Conservation (phyloP, 2,329 filamentous ascomycete genomes). For the Colletotrichum gloeosporioides region DNA sequence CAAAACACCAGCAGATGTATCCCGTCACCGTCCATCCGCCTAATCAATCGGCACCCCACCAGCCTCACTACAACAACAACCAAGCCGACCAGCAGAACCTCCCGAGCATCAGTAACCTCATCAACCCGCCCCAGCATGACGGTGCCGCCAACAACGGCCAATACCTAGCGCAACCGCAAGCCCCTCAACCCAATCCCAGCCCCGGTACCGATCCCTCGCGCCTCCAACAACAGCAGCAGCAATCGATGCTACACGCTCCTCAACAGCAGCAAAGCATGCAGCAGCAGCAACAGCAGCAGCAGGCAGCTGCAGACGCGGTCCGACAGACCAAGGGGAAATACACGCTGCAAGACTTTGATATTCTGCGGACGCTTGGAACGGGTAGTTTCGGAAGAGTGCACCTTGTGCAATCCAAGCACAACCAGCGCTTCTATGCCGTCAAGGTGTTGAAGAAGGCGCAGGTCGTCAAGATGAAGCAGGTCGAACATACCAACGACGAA, state of each 20-base stretch:
- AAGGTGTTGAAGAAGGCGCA: constrained; percentile 99
- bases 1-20: constrained; percentile 36
- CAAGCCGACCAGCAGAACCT: constrained; percentile 66
- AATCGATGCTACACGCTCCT: constrained; percentile 29
- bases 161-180: constrained; percentile 27
- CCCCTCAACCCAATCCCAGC: constrained; percentile 36
- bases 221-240: constrained; percentile 43
- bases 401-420: constrained; percentile 96
- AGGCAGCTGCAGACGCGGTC: constrained; percentile 30
- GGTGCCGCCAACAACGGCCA: constrained; percentile 25
- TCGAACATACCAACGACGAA: constrained; percentile 99
- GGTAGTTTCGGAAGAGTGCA: constrained; percentile 97
- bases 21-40: constrained; percentile 31
- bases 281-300: constrained; percentile 26
- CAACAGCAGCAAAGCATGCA: constrained; percentile 21
- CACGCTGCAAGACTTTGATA: constrained; percentile 86
- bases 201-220: constrained; percentile 40
- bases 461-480: constrained; percentile 99
- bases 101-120: constrained; percentile 83
- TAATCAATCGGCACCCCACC: constrained; percentile 33
- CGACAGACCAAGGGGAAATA: constrained; percentile 97
- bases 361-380: constrained; percentile 91
- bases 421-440: constrained; percentile 96
- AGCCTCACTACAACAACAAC: constrained; percentile 31
- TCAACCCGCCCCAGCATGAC: constrained; percentile 67